Conservation (phyloP, 495 filamentous ascomycete genomes). For the Aspergillus diversus region DNA sequence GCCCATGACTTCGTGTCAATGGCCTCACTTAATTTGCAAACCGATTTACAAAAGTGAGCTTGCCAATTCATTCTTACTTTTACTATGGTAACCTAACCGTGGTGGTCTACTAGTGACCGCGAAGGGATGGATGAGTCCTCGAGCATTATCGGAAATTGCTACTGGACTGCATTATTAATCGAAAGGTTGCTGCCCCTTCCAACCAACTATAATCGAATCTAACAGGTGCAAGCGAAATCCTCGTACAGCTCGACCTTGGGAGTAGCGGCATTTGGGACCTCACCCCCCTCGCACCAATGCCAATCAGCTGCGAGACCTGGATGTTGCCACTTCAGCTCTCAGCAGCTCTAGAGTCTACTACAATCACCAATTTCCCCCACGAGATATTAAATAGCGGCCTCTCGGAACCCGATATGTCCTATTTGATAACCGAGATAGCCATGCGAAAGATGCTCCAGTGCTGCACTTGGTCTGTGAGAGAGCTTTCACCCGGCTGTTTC, state of each 20-base stretch:
- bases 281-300: not conserved
- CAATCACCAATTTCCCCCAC: not conserved
- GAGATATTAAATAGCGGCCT: not conserved
- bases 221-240: not conserved
- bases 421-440: constrained; percentile 17
- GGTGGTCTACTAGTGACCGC: not conserved
- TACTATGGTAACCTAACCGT: not conserved
- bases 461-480: constrained; percentile 6
- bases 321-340: not conserved
- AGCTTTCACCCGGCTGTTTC: not conserved
- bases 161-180: not conserved
- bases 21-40: constrained; percentile 13
- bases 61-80: not conserved
- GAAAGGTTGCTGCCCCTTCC: not conserved
- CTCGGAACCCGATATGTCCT: constrained; percentile 1
- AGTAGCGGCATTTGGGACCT: constrained; percentile 5
- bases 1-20: constrained; percentile 13
- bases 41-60: constrained; percentile 1
- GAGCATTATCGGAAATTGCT: constrained; percentile 2
- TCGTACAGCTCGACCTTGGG: not conserved
- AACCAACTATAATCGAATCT: not conserved
- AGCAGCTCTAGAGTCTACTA: not conserved
- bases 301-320: constrained; percentile 1
- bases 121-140: not conserved
- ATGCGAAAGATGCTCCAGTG: constrained; percentile 19